phyloP scores from a whole-genome alignment of 192 early-diverging fungal species.

The Coemansia sp. region DNA sequence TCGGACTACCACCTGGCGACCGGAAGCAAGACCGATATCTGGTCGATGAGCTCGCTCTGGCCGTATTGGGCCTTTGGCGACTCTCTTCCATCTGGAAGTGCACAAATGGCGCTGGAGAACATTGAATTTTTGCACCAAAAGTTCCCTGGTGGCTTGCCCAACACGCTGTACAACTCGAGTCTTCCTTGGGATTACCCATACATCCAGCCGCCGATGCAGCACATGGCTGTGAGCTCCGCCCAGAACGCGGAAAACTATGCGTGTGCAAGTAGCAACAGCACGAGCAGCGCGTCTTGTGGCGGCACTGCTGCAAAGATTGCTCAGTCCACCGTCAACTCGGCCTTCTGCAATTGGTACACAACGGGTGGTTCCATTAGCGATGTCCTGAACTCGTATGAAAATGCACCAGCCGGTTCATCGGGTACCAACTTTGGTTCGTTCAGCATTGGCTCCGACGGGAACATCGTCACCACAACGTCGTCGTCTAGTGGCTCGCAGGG shows the following conservation, averaged over 20 bases:
- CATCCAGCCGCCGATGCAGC: conserved; percentile 64
- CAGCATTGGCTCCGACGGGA: conserved; percentile 18
- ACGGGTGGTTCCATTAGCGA: conserved; percentile 62
- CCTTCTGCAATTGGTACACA: conserved; percentile 69
- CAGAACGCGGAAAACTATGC: conserved; percentile 10
- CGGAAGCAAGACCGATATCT: conserved; percentile 37
- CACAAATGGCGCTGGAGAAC: conserved; percentile 48
- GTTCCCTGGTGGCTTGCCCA: conserved; percentile 63
- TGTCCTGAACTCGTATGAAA: conserved; percentile 36
- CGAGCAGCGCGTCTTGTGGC: not conserved
- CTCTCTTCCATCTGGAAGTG: conserved; percentile 11
- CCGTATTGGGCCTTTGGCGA: conserved; percentile 61
- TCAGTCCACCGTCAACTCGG: conserved; percentile 56
- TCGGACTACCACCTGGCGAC: conserved; percentile 61
- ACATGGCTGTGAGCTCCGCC: conserved; percentile 52
- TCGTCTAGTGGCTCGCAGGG: conserved; percentile 10
- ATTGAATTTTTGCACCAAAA: conserved; percentile 41
- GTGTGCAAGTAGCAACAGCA: not conserved
- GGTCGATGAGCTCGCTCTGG: conserved; percentile 60
- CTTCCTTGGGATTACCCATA: conserved; percentile 73
- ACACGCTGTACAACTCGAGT: conserved; percentile 59
- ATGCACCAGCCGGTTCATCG: not conserved
- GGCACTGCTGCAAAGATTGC: conserved; percentile 34
- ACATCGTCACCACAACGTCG: conserved; percentile 23
- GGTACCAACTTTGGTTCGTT: conserved; percentile 33